Evolutionary conservation across 805 yeast species (phyloP).

Genomic region (Kazachstania psychrophila): DNA sequence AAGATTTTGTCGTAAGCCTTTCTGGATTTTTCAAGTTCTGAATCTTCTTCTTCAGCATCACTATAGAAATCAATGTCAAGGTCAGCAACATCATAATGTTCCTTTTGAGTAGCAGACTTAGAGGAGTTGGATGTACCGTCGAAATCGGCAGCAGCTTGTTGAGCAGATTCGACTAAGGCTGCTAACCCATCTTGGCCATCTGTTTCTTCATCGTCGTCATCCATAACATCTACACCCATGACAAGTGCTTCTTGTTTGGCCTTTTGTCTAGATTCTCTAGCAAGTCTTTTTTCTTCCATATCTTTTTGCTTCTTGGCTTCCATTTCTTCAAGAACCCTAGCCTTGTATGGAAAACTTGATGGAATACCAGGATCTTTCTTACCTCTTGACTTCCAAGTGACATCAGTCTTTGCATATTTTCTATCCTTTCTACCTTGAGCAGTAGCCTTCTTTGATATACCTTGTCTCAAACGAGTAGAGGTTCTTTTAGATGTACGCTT

Average conservation of each 20-base stretch:
- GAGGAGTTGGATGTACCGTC: conserved; percentile 38
- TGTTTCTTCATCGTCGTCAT: conserved; percentile 34
- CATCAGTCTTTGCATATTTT: conserved; percentile 77
- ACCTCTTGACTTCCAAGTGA: conserved; percentile 81
- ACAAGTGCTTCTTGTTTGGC: conserved; percentile 31
- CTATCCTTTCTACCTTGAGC: conserved; percentile 83
- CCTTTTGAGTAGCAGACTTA: conserved; percentile 37
- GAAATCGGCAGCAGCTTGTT: conserved; percentile 70
- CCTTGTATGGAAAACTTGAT: conserved; percentile 88
- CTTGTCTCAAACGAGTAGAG: conserved; percentile 90
- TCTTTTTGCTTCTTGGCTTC: conserved; percentile 52
- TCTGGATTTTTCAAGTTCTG: conserved; percentile 62
- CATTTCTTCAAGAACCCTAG: conserved; percentile 61
- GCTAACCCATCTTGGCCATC: conserved; percentile 51
- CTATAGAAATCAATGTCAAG: conserved; percentile 38
- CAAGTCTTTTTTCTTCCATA: conserved; percentile 43
- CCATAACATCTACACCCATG: conserved; percentile 32
- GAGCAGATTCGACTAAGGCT: conserved; percentile 85
- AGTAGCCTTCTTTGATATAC: conserved; percentile 89
- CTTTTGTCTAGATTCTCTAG: conserved; percentile 41
- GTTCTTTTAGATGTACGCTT: conserved; percentile 76
- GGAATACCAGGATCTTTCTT: conserved; percentile 95
- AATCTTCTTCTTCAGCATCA: conserved; percentile 36
- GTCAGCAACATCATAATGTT: conserved; percentile 40
- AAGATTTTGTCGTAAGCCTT: conserved; percentile 91